phyloP scores from a whole-genome alignment of 768 basidiomycete genomes.

The Fibroporia radiculosa region DNA sequence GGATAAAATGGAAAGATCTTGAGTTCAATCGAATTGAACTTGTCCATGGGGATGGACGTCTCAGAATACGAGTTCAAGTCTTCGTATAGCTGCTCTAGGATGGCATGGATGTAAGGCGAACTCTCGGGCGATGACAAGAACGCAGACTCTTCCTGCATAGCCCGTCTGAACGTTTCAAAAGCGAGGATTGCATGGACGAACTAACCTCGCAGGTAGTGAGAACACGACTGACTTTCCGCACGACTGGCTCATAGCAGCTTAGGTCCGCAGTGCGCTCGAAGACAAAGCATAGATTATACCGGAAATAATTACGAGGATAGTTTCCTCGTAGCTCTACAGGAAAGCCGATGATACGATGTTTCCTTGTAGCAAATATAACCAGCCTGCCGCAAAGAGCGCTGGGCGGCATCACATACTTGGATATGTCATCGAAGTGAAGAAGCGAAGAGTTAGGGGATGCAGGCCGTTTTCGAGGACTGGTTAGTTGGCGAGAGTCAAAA shows the following conservation, averaged over 20 bases:
- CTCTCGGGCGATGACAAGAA: slow-evolving; percentile 75
- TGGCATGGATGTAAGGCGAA: slow-evolving; percentile 62
- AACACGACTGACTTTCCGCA: slow-evolving; percentile 90
- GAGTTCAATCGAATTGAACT: slow-evolving; percentile 90
- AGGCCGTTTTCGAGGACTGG: slow-evolving; percentile 13
- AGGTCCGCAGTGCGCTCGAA: slow-evolving; percentile 88
- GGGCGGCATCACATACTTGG: slow-evolving; percentile 90
- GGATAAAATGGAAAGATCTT: slow-evolving; percentile 97
- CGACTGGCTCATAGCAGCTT: slow-evolving; percentile 93
- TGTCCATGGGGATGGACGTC: slow-evolving; percentile 85
- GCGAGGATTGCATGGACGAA: not conserved
- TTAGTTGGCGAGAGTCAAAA: slow-evolving; percentile 33
- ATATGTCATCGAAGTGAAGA: slow-evolving; percentile 87
- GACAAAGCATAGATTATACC: slow-evolving; percentile 94
- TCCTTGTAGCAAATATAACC: slow-evolving; percentile 76
- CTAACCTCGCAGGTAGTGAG: slow-evolving; percentile 83
- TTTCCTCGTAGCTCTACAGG: slow-evolving; percentile 69
- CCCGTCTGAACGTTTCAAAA: not conserved
- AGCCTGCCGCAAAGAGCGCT: slow-evolving; percentile 81
- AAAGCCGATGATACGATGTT: slow-evolving; percentile 86
- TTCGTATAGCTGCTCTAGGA: slow-evolving; percentile 94
- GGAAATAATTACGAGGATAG: slow-evolving; percentile 83
- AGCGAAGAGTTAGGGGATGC: slow-evolving; percentile 41
- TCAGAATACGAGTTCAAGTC: slow-evolving; percentile 97
- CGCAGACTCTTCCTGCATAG: slow-evolving; percentile 69